Evolutionary conservation across 2,329 filamentous ascomycete species (phyloP).

Genomic region (Eutypella sp.): DNA sequence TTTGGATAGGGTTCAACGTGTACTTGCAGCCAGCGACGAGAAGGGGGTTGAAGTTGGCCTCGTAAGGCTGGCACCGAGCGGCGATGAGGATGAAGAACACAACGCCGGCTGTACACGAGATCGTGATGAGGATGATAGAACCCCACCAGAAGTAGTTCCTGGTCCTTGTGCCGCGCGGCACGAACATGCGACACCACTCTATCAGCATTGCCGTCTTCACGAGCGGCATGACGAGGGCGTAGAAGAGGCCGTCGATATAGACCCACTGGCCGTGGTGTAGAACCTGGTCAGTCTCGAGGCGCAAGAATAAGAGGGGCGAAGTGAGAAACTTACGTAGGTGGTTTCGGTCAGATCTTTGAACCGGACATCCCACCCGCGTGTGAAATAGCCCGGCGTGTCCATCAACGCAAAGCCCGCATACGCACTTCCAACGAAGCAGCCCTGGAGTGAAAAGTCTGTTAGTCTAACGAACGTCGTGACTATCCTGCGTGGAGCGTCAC

Average conservation of each 20-base stretch:
- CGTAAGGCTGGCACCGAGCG: constrained; percentile 19
- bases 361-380: constrained; percentile 30
- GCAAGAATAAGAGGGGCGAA: background rate
- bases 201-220: constrained; percentile 37
- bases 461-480: background rate
- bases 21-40: constrained; percentile 17
- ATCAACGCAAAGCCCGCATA: constrained; percentile 16
- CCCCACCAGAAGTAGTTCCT: constrained; percentile 19
- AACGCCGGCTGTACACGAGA: constrained; percentile 17
- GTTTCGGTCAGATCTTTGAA: constrained; percentile 21
- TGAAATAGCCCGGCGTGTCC: constrained; percentile 29
- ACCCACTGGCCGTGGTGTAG: constrained; percentile 19
- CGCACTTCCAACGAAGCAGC: background rate
- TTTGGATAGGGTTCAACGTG: constrained; percentile 12
- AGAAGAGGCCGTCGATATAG: constrained; percentile 26
- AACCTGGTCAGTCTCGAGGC: background rate
- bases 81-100: constrained; percentile 14
- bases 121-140: constrained; percentile 12
- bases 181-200: constrained; percentile 33
- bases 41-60: constrained; percentile 21
- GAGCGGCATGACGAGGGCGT: constrained; percentile 32
- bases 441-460: constrained; percentile 3
- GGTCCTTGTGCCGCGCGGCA: constrained; percentile 19
- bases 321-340: constrained; percentile 18
- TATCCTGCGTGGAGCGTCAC: background rate